phyloP scores from a whole-genome alignment of 805 yeast genomes.

The Pichia exigua region DNA sequence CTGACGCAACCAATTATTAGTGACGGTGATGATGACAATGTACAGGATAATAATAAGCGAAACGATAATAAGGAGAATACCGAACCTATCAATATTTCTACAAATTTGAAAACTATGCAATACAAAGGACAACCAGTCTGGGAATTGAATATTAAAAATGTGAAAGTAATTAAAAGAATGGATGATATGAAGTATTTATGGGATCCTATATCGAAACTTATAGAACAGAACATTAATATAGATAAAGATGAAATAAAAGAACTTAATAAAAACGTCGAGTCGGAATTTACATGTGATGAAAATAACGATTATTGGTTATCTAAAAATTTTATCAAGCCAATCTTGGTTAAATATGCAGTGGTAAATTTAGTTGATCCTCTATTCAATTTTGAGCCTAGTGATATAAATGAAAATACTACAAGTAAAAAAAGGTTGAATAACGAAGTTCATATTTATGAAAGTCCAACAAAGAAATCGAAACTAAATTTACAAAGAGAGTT shows the following conservation, averaged over 20 bases:
- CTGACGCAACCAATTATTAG: slow-evolving; percentile 1
- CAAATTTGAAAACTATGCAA: not conserved
- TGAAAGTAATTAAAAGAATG: not conserved
- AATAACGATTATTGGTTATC: slow-evolving; percentile 4
- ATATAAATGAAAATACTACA: not conserved
- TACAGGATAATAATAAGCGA: not conserved
- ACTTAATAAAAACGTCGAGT: not conserved
- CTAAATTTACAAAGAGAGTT: not conserved
- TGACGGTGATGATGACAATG: not conserved
- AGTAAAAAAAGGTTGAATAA: slow-evolving; percentile 3
- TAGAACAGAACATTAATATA: not conserved
- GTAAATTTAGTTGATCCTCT: not conserved
- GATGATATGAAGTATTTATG: slow-evolving; percentile 1
- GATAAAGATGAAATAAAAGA: not conserved
- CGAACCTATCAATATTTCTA: not conserved
- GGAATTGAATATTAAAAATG: not conserved
- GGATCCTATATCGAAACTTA: not conserved
- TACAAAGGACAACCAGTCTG: slow-evolving; percentile 9
- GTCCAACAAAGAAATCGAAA: slow-evolving; percentile 30
- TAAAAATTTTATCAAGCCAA: not conserved
- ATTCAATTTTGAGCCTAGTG: not conserved
- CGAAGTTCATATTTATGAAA: not conserved
- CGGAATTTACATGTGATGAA: not conserved
- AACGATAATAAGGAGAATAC: not conserved
- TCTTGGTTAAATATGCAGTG: not conserved